Evolutionary conservation across 345 rosid genomes (phyloP).

Genomic region (Trapa bicornis): DNA sequence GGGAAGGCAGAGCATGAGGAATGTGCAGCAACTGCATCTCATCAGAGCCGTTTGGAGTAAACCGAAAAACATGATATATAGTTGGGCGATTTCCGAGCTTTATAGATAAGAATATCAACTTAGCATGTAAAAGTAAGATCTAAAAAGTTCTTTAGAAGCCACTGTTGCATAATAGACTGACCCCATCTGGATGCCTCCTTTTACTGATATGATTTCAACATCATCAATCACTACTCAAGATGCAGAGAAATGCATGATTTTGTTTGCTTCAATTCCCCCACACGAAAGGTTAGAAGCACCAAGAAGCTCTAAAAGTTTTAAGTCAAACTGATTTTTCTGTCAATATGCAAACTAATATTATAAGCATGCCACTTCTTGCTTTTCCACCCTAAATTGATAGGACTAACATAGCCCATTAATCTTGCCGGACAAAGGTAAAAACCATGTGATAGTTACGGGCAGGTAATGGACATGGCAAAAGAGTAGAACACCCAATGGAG

Average conservation of each 20-base stretch:
- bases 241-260: background rate
- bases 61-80: no score
- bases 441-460: background rate
- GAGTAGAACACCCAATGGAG: background rate
- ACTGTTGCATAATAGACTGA: no score
- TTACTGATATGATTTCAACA: background rate
- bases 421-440: background rate
- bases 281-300: background rate
- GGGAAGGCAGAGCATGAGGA: background rate
- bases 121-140: no score
- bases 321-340: background rate
- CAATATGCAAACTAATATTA: no score
- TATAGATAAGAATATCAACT: no score
- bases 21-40: background rate
- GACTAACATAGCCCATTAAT: background rate
- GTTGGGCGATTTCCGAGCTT: no score
- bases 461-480: background rate
- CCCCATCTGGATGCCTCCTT: no score
- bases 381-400: background rate
- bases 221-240: background rate
- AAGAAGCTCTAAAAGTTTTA: background rate
- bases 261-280: background rate
- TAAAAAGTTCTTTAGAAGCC: no score
- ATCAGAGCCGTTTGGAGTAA: no score
- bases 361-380: background rate